These are phyloP conservation scores for Stachybotrys echinatus DNA, from an alignment of 2,329 filamentous ascomycete genomes.

Conservation along the genomic window DNA sequence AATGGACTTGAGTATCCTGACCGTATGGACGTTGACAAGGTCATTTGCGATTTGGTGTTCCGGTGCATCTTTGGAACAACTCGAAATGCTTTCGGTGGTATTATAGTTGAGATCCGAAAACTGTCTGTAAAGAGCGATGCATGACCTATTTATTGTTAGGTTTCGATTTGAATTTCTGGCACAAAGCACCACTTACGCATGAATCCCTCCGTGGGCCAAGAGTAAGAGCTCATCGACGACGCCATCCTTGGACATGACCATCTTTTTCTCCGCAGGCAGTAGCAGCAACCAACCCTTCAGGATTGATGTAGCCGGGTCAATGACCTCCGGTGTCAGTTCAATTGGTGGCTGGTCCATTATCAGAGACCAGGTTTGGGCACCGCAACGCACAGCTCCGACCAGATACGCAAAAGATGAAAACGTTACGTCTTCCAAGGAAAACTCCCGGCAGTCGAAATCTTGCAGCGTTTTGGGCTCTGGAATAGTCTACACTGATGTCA, in stretches of 20 bases:
- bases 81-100: constrained; percentile 29
- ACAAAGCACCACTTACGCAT: constrained; percentile 39
- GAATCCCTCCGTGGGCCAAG: constrained; percentile 69
- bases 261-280: constrained; percentile 23
- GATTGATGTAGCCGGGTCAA: constrained; percentile 27
- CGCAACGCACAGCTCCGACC: constrained; percentile 53
- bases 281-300: constrained; percentile 32
- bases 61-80: constrained; percentile 20
- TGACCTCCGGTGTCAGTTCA: constrained; percentile 18
- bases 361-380: constrained; percentile 17
- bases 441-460: constrained; percentile 57
- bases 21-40: constrained; percentile 30
- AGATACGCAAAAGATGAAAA: constrained; percentile 65
- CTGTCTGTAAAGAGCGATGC: constrained; percentile 29
- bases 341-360: constrained; percentile 10
- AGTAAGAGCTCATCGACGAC: constrained; percentile 71
- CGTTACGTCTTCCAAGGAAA: constrained; percentile 43
- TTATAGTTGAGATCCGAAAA: constrained; percentile 33
- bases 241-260: constrained; percentile 23
- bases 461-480: constrained; percentile 42
- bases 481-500: constrained; percentile 24
- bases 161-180: constrained; percentile 6
- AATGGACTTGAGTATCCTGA: constrained; percentile 28
- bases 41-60: constrained; percentile 9
- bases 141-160: constrained; percentile 8